Evolutionary conservation across 768 basidiomycete species (phyloP), one percentile per base, ranked within the genome.

Genomic region (Naganishia antarctica): DNA sequence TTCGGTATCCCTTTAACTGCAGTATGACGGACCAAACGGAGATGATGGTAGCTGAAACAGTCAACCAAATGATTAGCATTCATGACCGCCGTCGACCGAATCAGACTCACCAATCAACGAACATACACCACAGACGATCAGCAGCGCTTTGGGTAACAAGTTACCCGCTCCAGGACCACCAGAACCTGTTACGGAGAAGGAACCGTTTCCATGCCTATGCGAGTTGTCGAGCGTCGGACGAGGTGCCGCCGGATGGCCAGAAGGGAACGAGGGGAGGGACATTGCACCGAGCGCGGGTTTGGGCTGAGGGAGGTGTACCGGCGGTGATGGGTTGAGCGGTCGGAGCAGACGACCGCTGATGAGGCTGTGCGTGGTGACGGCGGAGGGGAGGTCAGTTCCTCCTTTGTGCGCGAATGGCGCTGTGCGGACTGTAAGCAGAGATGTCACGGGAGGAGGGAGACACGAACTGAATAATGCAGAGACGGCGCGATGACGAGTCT

Each of bases 1-100:
- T 70, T 40, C 76, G 68, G 62, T 79, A 79, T 45, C 71, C 70
- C 69, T 79, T 77, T 28, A 78, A 63, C 49, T 79, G 78, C 11
- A 78, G 71, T 11, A 70, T 74, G 45, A 79, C 77, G 9, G 73
- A 74, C 73, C 76, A 76, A 47, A 76, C 50, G 21, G 76, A 77
- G 8, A 77, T 69, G 16, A 66, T 66, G 18, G 75, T 76, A 15
- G 78, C 76, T 73, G 61, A 8, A 31, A 21, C 28, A 21, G 21
- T 21, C n/a, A 32, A 34, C 43, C 28, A 13, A 48, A 9, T 49
- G 21, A 26, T 18, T 15, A 16, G 26, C 18, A 16, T 8, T 47
- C 28, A 47, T 25, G 28, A n/a, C n/a, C 1, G 2, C 11, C 5
- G 28, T 16, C 29, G 16, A n/a, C 34, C 8, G 34, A 37, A 7